A percentile compares a stretch with the other conserved stretches of the same genome.
phyloP scores from a whole-genome alignment of 495 filamentous ascomycete species.

The Ramalina peruviana region DNA sequence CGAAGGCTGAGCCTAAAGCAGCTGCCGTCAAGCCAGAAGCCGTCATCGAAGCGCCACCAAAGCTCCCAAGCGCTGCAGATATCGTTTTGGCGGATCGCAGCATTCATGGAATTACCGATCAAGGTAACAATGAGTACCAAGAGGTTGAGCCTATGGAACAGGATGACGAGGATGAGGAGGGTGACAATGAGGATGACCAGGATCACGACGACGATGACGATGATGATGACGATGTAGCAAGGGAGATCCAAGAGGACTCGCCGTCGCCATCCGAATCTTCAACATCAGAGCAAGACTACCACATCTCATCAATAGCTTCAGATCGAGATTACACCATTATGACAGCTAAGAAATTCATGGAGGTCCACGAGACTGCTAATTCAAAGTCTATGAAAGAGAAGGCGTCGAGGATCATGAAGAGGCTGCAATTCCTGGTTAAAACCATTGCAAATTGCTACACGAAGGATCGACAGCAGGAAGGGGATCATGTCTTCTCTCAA shows the following conservation, averaged over 20 bases:
- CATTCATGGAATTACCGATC: neutral
- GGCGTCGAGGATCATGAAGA: conserved; percentile 57
- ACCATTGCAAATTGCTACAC: conserved; percentile 60
- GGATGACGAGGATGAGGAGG: conserved; percentile 28
- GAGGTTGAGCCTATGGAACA: conserved; percentile 9
- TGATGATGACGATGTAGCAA: conserved; percentile 42
- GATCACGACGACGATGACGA: conserved; percentile 45
- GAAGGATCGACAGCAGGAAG: conserved; percentile 35
- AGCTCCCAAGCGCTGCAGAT: neutral
- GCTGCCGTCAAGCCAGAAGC: neutral
- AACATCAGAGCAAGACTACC: conserved; percentile 30
- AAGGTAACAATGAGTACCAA: neutral
- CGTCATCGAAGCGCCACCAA: conserved; percentile 4
- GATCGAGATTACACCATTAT: conserved; percentile 58
- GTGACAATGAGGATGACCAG: conserved; percentile 33
- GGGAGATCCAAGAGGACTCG: conserved; percentile 49
- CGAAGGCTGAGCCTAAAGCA: conserved; percentile 20
- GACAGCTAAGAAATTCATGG: conserved; percentile 68
- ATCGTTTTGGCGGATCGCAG: neutral
- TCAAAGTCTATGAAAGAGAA: conserved; percentile 58
- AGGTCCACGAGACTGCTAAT: conserved; percentile 65
- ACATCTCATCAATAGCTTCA: conserved; percentile 37
- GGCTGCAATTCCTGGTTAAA: conserved; percentile 54
- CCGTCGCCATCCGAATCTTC: conserved; percentile 53
- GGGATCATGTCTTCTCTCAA: conserved; percentile 53